Base-by-base conservation (phyloP, 139 green algal species). In the Ettlia oleoabundans region DNA sequence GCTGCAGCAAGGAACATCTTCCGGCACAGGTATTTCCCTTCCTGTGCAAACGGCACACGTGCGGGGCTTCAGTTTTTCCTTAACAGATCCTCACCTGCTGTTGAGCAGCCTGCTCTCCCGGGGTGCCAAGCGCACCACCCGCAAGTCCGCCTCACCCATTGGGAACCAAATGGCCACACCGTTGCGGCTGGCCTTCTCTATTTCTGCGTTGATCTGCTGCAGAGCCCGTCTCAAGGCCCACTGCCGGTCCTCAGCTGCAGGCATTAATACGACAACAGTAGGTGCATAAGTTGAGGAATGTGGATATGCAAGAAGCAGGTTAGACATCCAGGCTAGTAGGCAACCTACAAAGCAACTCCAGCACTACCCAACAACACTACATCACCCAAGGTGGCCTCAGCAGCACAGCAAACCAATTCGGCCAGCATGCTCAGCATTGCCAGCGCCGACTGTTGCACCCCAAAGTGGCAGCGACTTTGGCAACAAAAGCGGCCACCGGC, bases 91-190 rank as follows among this genome's bases (percentile, higher is more conserved):
- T 21, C 41, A 85, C 37, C 96, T 86, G 21, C 90, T 96, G 87
- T 98, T 98, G 21, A 99, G 89, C 28, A 99, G 88, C 33, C 92
- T 86, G 7, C 92, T 91, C 81, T 99, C 96, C 37, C 93, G 88
- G 1, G 88, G 85, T 0, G 92, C 82, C 32, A 99, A 88, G 24
- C 95, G 88, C 69, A 99, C 87, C 47, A 99, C 93, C 15, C 77
- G 58, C 52, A 61, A 51, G 32, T 90, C 82, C 6, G 80, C 64
- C 32, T 83, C 85, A 21, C 94, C 92, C 89, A 98, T 94, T 21
- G 96, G 95, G 70, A 94, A 98, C 89, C 94, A 95, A 42, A 98
- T 93, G 43, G 93, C 92, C 75, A 96, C 89, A 24, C 89, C 87
- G 19, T 83, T 81, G 19, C 74, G 74, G 40, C 78, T 86, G 32